These are phyloP conservation scores for Yarrowia deformans DNA, from an alignment of 805 yeast species.

Conservation along the genomic window DNA sequence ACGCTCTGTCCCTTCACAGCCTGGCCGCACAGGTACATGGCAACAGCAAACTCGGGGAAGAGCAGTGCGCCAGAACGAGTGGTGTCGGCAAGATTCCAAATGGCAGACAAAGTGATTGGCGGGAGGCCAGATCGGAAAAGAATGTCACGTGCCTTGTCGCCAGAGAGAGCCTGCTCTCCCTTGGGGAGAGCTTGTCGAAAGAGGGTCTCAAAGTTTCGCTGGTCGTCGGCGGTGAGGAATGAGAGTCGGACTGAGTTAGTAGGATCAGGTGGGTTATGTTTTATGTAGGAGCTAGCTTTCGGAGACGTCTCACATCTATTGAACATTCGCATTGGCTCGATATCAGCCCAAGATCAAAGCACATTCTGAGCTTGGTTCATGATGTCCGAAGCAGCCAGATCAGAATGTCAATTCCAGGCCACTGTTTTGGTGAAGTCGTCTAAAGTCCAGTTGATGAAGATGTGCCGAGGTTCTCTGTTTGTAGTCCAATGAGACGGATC, in stretches of 20 bases:
- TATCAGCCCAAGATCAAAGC: no score
- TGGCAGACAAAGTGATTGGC: conserved; percentile 77
- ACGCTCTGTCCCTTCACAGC: conserved; percentile 79
- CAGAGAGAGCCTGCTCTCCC: conserved; percentile 64
- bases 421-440: no score
- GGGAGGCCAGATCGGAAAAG: conserved; percentile 79
- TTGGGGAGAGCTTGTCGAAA: conserved; percentile 74
- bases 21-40: conserved; percentile 83
- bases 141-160: conserved; percentile 76
- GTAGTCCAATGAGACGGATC: no score
- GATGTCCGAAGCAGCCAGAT: no score
- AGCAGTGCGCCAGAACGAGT: conserved; percentile 82
- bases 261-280: no score
- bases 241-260: conserved; percentile 64
- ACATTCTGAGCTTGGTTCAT: no score
- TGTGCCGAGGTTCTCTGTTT: no score
- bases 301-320: no score
- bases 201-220: conserved; percentile 81
- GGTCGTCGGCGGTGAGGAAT: conserved; percentile 85
- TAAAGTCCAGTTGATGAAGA: no score
- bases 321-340: no score
- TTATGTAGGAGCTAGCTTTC: no score
- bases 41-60: conserved; percentile 93
- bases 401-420: no score
- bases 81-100: conserved; percentile 93